A percentile compares a stretch with the other conserved stretches of the same genome.
These are phyloP conservation scores for Forsythia suspensa DNA, from an alignment of 257 asterid species.

Conservation along the genomic window DNA sequence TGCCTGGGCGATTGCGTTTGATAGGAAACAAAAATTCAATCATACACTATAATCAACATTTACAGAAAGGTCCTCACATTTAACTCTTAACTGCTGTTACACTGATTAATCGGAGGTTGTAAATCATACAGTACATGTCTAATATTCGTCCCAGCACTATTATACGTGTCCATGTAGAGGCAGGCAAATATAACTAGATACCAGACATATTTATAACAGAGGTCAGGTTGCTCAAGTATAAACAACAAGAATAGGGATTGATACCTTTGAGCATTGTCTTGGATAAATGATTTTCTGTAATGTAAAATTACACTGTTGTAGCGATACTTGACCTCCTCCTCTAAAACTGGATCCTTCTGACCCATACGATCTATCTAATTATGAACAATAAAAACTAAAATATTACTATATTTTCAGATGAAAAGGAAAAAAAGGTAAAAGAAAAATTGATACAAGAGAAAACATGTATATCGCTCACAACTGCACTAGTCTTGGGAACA, in stretches of 20 bases:
- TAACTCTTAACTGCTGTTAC: neutral
- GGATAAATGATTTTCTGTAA: conserved; percentile 94
- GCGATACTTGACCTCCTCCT: conserved; percentile 89
- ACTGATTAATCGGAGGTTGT: neutral
- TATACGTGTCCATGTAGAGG: neutral
- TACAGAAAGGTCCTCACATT: neutral
- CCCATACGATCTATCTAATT: conserved; percentile 86
- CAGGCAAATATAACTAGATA: conserved; percentile 12
- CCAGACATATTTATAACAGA: conserved; percentile 1
- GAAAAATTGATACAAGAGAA: conserved; percentile 7
- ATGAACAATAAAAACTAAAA: conserved; percentile 14
- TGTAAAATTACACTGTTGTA: conserved; percentile 87
- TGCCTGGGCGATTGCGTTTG: neutral
- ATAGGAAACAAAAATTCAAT: conserved; percentile 12
- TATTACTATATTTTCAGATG: conserved; percentile 13
- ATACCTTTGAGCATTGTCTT: conserved; percentile 99
- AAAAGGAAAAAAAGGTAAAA: conserved; percentile 4
- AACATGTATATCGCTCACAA: conserved; percentile 4
- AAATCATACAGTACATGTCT: neutral
- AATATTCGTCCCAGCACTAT: neutral
- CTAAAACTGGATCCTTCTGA: conserved; percentile 76
- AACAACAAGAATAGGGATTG: neutral
- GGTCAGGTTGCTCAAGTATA: conserved; percentile 17
- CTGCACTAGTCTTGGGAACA: conserved; percentile 7
- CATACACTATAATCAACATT: conserved; percentile 1